A percentile compares a stretch with the other conserved stretches of the same genome.
These are phyloP conservation scores for Yamadazyma nakazawae DNA, from an alignment of 805 yeast species.

Conservation along the genomic window DNA sequence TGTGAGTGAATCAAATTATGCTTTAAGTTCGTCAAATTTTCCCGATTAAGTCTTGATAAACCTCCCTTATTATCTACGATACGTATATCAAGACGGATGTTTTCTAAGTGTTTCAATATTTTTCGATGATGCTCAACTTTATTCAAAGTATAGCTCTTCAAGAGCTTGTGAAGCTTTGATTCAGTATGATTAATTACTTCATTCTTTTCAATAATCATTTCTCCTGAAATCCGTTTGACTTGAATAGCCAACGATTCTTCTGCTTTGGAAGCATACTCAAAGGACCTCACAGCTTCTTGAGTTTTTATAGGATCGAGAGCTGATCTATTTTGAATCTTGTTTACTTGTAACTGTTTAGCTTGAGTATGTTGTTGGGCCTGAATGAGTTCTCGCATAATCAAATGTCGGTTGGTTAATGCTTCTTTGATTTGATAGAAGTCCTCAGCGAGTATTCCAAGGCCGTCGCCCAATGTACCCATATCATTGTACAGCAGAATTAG, in stretches of 20 bases:
- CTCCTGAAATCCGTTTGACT: constrained; percentile 78
- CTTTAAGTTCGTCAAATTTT: constrained; percentile 46
- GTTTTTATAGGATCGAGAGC: constrained; percentile 83
- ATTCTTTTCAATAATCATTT: constrained; percentile 71
- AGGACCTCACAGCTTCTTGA: constrained; percentile 79
- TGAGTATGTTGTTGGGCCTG: constrained; percentile 76
- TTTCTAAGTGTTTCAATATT: constrained; percentile 69
- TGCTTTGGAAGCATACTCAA: constrained; percentile 72
- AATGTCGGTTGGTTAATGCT: constrained; percentile 86
- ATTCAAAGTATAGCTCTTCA: constrained; percentile 61
- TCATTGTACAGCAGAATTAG: constrained; percentile 68
- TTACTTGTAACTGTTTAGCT: constrained; percentile 66
- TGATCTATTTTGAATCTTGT: constrained; percentile 65
- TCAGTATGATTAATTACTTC: constrained; percentile 62
- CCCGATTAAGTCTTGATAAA: constrained; percentile 77
- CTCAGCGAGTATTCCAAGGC: constrained; percentile 55
- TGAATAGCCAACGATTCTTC: constrained; percentile 78
- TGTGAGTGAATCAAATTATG: constrained; percentile 44
- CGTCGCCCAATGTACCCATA: constrained; percentile 75
- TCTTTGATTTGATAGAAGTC: constrained; percentile 90
- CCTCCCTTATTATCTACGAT: constrained; percentile 77
- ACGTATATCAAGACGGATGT: constrained; percentile 66
- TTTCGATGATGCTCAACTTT: constrained; percentile 86
- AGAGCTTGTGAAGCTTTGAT: constrained; percentile 45
- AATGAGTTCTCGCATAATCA: constrained; percentile 82